A percentile compares a stretch with the other conserved stretches of the same genome.
Conservation (phyloP, 306 rosid species). For the Aeschynomene evenia region DNA sequence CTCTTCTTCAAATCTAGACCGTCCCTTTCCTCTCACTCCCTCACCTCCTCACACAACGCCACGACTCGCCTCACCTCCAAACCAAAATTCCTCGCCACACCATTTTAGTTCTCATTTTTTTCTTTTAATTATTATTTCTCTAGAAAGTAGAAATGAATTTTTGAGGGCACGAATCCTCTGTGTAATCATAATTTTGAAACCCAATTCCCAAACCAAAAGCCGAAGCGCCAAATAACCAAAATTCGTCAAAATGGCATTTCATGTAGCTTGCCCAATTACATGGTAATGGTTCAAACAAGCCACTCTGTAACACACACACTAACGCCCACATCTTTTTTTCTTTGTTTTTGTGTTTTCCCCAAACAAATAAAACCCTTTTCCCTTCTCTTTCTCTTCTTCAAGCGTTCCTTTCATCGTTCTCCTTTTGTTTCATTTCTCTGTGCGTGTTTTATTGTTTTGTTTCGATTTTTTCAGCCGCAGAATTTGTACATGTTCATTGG, state of each 20-base stretch:
- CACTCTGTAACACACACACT: background rate
- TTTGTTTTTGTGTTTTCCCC: background rate
- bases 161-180: background rate
- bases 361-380: background rate
- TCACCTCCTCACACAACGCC: too few relatives aligned
- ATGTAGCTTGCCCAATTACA: slow-evolving; percentile 50
- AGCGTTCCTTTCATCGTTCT: background rate
- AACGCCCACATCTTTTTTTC: background rate
- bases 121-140: too few relatives aligned
- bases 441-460: background rate
- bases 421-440: background rate
- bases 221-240: slow-evolving; percentile 36
- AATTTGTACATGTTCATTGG: slow-evolving; percentile 39
- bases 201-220: background rate
- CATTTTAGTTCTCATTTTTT: background rate
- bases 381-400: background rate
- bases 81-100: background rate
- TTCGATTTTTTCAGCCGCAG: slow-evolving; percentile 29
- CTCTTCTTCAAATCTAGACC: too few relatives aligned
- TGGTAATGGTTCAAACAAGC: slow-evolving; percentile 22
- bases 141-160: background rate
- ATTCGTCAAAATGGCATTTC: slow-evolving; percentile 47
- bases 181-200: background rate
- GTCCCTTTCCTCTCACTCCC: too few relatives aligned
- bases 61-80: too few relatives aligned